These are phyloP conservation scores for Tolypocladium sp. DNA, from an alignment of 2,329 filamentous ascomycete species.

Conservation along the genomic window DNA sequence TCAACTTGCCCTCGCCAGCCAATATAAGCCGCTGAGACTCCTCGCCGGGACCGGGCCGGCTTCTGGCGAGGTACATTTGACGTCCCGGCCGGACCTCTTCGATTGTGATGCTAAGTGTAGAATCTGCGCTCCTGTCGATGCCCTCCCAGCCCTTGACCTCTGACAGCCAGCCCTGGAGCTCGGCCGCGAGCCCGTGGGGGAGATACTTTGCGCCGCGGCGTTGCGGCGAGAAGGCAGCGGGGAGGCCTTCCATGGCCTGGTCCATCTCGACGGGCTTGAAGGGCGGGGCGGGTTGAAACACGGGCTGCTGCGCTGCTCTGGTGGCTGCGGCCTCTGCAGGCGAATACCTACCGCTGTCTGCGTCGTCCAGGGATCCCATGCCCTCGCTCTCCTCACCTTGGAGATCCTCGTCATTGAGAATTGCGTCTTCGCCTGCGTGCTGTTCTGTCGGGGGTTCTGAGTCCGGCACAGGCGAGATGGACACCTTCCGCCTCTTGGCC, in stretches of 20 bases:
- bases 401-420: background rate
- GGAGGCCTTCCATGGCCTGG: constrained; percentile 10
- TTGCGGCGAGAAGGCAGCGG: constrained; percentile 25
- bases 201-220: constrained; percentile 25
- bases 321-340: background rate
- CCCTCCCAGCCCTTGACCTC: constrained; percentile 27
- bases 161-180: constrained; percentile 30
- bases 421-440: background rate
- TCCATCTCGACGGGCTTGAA: constrained; percentile 24
- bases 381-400: background rate
- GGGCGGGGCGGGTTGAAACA: constrained; percentile 27
- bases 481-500: constrained; percentile 6
- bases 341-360: background rate
- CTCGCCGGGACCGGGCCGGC: constrained; percentile 2
- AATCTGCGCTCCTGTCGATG: constrained; percentile 1
- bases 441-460: constrained; percentile 3
- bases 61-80: constrained; percentile 24
- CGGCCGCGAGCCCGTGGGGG: constrained; percentile 26
- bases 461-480: constrained; percentile 13
- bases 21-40: constrained; percentile 18
- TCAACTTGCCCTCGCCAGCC: constrained; percentile 27
- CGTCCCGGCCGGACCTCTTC: constrained; percentile 19
- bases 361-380: background rate
- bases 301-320: constrained; percentile 20
- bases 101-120: constrained; percentile 16